A percentile compares a stretch with the other conserved stretches of the same genome.
These are phyloP conservation scores for Penicillium salamii DNA, from an alignment of 495 filamentous ascomycete genomes.

Conservation along the genomic window DNA sequence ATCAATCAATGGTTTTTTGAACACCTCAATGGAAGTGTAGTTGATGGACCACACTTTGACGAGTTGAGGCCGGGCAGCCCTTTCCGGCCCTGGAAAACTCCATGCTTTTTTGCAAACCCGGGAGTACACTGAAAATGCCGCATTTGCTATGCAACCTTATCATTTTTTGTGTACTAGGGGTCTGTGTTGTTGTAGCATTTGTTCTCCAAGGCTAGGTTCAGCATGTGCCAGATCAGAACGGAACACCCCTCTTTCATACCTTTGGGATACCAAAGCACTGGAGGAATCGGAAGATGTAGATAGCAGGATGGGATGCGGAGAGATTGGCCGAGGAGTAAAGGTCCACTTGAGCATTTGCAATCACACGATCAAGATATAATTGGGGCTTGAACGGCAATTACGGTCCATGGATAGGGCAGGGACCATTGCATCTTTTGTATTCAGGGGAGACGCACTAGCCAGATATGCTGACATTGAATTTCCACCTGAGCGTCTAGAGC, in stretches of 20 bases:
- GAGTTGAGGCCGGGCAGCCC: background rate
- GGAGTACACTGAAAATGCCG: background rate
- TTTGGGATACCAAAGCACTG: background rate
- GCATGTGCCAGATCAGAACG: background rate
- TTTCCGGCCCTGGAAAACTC: background rate
- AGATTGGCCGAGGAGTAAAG: background rate
- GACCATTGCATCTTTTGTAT: background rate
- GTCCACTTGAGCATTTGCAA: background rate
- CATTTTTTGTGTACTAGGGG: background rate
- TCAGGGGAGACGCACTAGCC: background rate
- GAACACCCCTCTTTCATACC: background rate
- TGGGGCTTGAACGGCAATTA: background rate
- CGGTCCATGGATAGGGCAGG: background rate
- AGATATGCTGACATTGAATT: background rate
- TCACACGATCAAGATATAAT: background rate
- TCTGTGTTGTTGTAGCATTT: background rate
- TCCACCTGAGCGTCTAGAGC: background rate
- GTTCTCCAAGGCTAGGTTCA: background rate
- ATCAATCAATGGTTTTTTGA: background rate
- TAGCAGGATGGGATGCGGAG: background rate
- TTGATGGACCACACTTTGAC: background rate
- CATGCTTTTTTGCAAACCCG: background rate
- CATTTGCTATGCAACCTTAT: conserved; percentile 14
- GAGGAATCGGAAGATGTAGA: background rate
- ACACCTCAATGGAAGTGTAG: background rate